A percentile compares a stretch with the other conserved stretches of the same genome.
Conservation (phyloP, 108 stramenopile species). For the Cyclotella cryptica region DNA sequence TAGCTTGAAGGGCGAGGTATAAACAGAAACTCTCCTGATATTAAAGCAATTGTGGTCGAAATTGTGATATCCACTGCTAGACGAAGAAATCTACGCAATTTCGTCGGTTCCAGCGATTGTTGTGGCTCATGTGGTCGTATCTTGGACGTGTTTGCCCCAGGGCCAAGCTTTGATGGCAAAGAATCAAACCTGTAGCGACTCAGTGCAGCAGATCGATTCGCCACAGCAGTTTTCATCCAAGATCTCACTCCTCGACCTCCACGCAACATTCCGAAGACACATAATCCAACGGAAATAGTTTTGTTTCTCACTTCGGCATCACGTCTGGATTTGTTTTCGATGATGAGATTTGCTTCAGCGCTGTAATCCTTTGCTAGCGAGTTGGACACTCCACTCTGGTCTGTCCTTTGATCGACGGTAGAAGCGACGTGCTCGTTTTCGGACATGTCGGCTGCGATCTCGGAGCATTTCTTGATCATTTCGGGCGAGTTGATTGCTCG, state of each 20-base stretch:
- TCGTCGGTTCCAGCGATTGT: no score
- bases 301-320: slow-evolving; percentile 36
- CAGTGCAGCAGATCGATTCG: not conserved
- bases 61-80: slow-evolving; percentile 27
- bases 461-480: slow-evolving; percentile 45
- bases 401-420: no score
- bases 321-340: slow-evolving; percentile 42
- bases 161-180: no score
- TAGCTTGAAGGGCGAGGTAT: slow-evolving; percentile 48
- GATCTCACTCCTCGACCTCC: slow-evolving; percentile 19
- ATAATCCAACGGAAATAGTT: slow-evolving; percentile 26
- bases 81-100: slow-evolving; percentile 6
- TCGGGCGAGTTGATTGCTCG: slow-evolving; percentile 44
- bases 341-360: slow-evolving; percentile 40
- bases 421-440: not conserved
- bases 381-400: not conserved
- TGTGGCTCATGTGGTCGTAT: not conserved
- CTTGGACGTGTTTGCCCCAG: not conserved
- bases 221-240: slow-evolving; percentile 3
- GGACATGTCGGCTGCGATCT: slow-evolving; percentile 31
- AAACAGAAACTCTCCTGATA: slow-evolving; percentile 43
- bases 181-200: slow-evolving; percentile 27
- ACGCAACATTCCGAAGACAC: slow-evolving; percentile 23
- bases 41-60: slow-evolving; percentile 37
- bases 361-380: slow-evolving; percentile 24